Evolutionary conservation across 305 asterid species (phyloP), one percentile per base, ranked within the genome.

Genomic region (Rubia balearica): DNA sequence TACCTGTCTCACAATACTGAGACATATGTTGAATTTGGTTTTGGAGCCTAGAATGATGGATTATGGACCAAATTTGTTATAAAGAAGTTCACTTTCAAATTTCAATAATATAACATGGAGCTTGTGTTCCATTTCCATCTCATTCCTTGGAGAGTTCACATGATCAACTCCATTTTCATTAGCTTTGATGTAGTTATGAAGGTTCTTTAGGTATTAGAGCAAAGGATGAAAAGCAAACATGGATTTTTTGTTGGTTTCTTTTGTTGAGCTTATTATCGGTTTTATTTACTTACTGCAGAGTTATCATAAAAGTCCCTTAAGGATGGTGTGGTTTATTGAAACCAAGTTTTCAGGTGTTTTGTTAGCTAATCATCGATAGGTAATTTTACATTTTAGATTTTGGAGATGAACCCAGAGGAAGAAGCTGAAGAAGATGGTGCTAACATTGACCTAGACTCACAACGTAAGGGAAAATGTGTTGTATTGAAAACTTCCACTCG

Each of bases 391-490:
- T 62, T 56, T 65, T 81, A 89, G 96, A 94, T 94, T 74, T 80
- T 94, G 84, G 96, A 94, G 82, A 94, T 94, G 97, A 94, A 88
- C 81, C 99, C 97, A 5, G 99, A 94, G 79, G 98, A 91, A 65
- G 98, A 94, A 63, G 96, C 92, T 68, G 98, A 94, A 82, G 98
- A 94, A 81, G 98, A 94, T 77, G 97, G 98, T 71, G 98, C 96
- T 61, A 90, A 91, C 70, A 94, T 94, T 74, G 97, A 94, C 81
- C 96, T 94, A 30, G 98, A 94, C 77, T 91, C 98, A 6, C 98
- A 94, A 74, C 86, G 93, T 86, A 89, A 90, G 86, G 98, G 97
- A 6, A 90, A 90, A 82, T 89, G 96, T 65, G 98, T 88, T 60
- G 98, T 94, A 46, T 85, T 93, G 67, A 93, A 93, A 86, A 93